Base-by-base conservation (phyloP, 1,139 yeast genomes). In the Yamadazyma dushanensis region DNA sequence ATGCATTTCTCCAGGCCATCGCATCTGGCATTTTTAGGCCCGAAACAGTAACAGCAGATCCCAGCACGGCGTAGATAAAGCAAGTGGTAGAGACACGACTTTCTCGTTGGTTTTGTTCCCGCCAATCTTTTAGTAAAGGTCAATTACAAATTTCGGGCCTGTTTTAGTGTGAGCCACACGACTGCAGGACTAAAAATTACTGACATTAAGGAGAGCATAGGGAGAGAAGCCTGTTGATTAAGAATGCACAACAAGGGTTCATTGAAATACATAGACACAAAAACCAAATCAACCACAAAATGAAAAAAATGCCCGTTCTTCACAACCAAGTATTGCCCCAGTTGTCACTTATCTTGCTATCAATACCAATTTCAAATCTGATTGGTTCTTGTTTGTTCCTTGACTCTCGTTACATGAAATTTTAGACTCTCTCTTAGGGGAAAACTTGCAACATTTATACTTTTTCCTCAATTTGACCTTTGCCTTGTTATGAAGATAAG, bases 391-490 rank as follows among this genome's bases (percentile, higher is more conserved):
- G 10, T 35, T 10, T 5, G 5, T n/a, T 10, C n/a, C 14, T 16
- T 46, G 50, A 46, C 50, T 46, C 50, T 46, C 50, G 50, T 42
- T 46, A 39, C 44, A 45, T 26, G 22, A 34, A 17, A 24, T 10
- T 16, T 27, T 34, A 31, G 50, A 46, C 50, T 46, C 50, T 46
- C 50, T 44, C 49, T 46, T 40, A 41, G 41, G 32, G 42, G 34
- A 35, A 30, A 22, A 4, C 5, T 10, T 9, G 11, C 5, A 13
- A 16, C 13, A 22, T 30, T 30, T 30, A 30, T 30, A 30, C 9
- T 22, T 30, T 29, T 21, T n/a, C n/a, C n/a, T n/a, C n/a, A n/a
- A n/a, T n/a, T n/a, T n/a, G n/a, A n/a, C 27, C 14, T 25, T 25
- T 14, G 15, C 16, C 10, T n/a, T 11, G 7, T 13, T 9, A 15